Conservation (phyloP, 495 filamentous ascomycete species). For the Podospora comata region DNA sequence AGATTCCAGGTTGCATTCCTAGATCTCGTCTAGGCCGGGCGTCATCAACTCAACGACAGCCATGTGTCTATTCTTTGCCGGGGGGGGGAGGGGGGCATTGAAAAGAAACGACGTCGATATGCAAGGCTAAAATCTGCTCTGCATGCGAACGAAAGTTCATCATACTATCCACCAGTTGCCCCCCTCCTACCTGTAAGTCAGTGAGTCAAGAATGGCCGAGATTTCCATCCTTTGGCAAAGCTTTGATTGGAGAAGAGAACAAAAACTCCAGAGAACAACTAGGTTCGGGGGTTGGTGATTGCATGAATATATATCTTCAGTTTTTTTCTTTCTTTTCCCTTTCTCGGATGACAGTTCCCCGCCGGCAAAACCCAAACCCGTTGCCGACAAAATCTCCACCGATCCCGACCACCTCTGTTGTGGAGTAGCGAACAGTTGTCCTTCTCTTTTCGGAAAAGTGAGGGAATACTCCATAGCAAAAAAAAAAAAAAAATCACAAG, state of each 20-base stretch:
- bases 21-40: background rate
- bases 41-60: background rate
- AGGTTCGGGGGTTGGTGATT: background rate
- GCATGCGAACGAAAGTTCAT: background rate
- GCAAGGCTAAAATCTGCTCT: background rate
- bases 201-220: background rate
- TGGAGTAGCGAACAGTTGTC: background rate
- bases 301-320: background rate
- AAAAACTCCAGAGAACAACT: background rate
- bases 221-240: background rate
- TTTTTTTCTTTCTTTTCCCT: background rate
- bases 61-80: background rate
- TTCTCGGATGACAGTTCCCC: background rate
- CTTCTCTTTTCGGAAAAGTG: background rate
- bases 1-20: background rate
- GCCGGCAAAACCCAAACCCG: background rate
- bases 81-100: background rate
- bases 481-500: background rate
- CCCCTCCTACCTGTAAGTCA: background rate
- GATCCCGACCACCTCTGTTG: background rate
- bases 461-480: background rate
- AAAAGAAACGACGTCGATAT: background rate
- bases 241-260: too few species aligned
- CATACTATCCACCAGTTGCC: background rate
- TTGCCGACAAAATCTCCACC: background rate